phyloP scores from a whole-genome alignment of 1,284 basidiomycete genomes.

The Marasmius tenuissimus region DNA sequence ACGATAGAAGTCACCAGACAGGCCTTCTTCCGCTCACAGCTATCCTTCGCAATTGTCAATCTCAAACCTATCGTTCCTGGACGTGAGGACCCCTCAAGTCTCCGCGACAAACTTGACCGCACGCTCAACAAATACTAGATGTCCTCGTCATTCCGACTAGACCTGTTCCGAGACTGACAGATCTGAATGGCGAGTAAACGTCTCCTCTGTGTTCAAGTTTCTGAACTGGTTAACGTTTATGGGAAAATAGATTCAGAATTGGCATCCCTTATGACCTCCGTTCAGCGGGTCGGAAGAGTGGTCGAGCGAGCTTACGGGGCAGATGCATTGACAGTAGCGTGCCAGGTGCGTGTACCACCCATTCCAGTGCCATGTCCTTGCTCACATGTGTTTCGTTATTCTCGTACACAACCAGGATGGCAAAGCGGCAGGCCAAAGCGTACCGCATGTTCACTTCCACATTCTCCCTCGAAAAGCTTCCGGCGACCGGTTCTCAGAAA shows the following conservation, averaged over 20 bases:
- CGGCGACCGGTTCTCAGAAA: conserved; percentile 64
- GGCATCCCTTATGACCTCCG: conserved; percentile 73
- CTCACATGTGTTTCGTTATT: conserved; percentile 6
- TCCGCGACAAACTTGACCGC: conserved; percentile 3
- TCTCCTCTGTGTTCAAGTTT: neutral
- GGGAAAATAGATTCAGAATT: conserved; percentile 57
- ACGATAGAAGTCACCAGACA: conserved; percentile 84
- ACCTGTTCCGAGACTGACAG: conserved; percentile 73
- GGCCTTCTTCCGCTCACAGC: conserved; percentile 71
- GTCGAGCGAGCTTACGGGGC: conserved; percentile 74
- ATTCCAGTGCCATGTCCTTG: neutral
- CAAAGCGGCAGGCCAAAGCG: conserved; percentile 76
- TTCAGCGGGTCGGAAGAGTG: conserved; percentile 70
- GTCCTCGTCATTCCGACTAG: conserved; percentile 85
- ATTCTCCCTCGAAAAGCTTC: conserved; percentile 75
- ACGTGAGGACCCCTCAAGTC: conserved; percentile 53
- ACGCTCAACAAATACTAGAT: conserved; percentile 48
- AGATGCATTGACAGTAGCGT: conserved; percentile 77
- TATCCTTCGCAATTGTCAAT: conserved; percentile 86
- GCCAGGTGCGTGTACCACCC: conserved; percentile 55
- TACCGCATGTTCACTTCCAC: conserved; percentile 92
- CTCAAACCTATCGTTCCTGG: conserved; percentile 92
- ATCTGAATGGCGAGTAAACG: conserved; percentile 49
- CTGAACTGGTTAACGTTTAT: neutral
- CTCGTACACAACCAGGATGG: conserved; percentile 65